phyloP scores from a whole-genome alignment of 164 flowering plant species.

The Cinnamomum micranthum region DNA sequence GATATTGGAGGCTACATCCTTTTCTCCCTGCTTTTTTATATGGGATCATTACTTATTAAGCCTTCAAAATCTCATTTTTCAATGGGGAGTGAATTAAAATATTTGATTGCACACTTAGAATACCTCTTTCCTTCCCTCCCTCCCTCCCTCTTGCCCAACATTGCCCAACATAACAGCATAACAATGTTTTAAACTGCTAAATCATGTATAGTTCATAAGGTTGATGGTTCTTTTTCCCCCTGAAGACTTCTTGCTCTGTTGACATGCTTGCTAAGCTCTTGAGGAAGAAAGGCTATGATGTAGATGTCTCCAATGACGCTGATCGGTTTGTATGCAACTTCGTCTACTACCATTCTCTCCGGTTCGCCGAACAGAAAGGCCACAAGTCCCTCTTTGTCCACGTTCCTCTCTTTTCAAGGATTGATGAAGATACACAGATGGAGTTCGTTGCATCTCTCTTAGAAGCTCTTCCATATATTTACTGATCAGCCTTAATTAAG shows the following conservation, averaged over 20 bases:
- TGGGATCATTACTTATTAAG: too few species aligned
- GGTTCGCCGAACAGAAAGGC: slow-evolving; percentile 58
- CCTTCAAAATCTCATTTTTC: too few species aligned
- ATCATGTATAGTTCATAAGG: not conserved
- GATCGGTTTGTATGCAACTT: slow-evolving; percentile 74
- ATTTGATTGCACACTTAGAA: not conserved
- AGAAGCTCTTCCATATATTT: slow-evolving; percentile 44
- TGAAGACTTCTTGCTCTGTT: slow-evolving; percentile 42
- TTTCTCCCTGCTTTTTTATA: too few species aligned
- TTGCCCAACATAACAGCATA: too few species aligned
- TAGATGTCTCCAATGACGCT: slow-evolving; percentile 46
- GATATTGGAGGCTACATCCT: too few species aligned
- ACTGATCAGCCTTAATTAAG: slow-evolving; percentile 15
- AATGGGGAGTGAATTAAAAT: not conserved
- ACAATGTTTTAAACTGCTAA: not conserved
- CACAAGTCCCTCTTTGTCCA: slow-evolving; percentile 65
- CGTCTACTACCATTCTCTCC: slow-evolving; percentile 68
- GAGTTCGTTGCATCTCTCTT: slow-evolving; percentile 41
- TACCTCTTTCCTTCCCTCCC: not conserved
- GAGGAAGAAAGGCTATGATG: slow-evolving; percentile 45
- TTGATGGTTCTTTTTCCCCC: not conserved
- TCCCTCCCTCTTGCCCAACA: too few species aligned
- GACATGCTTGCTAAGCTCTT: slow-evolving; percentile 33
- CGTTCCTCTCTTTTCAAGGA: slow-evolving; percentile 55
- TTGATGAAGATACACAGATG: slow-evolving; percentile 68